Conservation (phyloP, 805 yeast species). For the Wickerhamiella vanderwaltii region DNA sequence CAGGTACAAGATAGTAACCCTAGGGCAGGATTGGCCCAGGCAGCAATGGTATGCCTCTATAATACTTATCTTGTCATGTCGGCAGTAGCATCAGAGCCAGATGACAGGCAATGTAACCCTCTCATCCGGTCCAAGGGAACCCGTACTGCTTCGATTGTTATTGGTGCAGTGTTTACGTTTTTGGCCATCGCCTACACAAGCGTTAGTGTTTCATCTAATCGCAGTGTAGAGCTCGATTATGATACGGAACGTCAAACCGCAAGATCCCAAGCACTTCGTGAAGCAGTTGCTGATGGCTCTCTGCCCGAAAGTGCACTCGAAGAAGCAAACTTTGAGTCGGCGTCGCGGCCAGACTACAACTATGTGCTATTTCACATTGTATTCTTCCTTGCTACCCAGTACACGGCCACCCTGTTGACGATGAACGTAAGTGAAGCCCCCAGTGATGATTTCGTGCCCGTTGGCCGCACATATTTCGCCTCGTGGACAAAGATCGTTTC, state of each 20-base stretch:
- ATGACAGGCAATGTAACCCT: slow-evolving; percentile 86
- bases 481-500: slow-evolving; percentile 88
- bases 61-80: slow-evolving; percentile 84
- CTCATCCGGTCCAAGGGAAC: slow-evolving; percentile 80
- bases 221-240: slow-evolving; percentile 36
- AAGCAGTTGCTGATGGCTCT: slow-evolving; percentile 94
- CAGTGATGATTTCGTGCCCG: slow-evolving; percentile 85
- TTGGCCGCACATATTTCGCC: slow-evolving; percentile 90
- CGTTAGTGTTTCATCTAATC: slow-evolving; percentile 65
- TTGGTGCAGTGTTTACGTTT: slow-evolving; percentile 90
- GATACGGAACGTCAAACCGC: slow-evolving; percentile 48
- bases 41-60: slow-evolving; percentile 89
- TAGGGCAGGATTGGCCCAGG: slow-evolving; percentile 90
- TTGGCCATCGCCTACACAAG: slow-evolving; percentile 95
- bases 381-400: slow-evolving; percentile 90
- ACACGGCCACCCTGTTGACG: slow-evolving; percentile 86
- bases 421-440: slow-evolving; percentile 79
- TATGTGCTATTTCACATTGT: slow-evolving; percentile 64
- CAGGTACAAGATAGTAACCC: slow-evolving; percentile 85
- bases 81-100: slow-evolving; percentile 95
- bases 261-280: slow-evolving; percentile 77
- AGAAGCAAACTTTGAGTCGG: slow-evolving; percentile 48
- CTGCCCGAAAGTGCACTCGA: slow-evolving; percentile 83
- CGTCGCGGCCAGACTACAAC: slow-evolving; percentile 19
- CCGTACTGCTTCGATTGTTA: slow-evolving; percentile 69